phyloP scores from a whole-genome alignment of 768 basidiomycete species.

The Pholiota conissans region DNA sequence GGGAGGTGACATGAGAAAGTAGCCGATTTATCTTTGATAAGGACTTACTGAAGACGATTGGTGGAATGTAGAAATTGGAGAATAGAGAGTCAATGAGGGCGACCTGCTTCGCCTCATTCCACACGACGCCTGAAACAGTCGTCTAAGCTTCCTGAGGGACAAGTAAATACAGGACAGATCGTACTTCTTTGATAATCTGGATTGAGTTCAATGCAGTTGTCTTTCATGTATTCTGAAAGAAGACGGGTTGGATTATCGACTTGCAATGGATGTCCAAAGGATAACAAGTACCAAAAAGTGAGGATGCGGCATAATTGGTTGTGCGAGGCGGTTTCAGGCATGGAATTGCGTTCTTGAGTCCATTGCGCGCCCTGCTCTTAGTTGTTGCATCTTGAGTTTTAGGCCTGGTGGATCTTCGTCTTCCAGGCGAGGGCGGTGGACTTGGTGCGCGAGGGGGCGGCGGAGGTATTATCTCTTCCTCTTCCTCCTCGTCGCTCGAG shows the following conservation, averaged over 20 bases:
- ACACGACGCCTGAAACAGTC: constrained; percentile 52
- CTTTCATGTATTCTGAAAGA: constrained; percentile 45
- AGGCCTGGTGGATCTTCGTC: constrained; percentile 16
- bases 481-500: constrained; percentile 7
- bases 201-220: constrained; percentile 51
- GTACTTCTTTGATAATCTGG: constrained; percentile 68
- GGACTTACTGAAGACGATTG: constrained; percentile 60
- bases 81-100: constrained; percentile 65
- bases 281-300: constrained; percentile 38
- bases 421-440: neutral
- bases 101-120: constrained; percentile 60
- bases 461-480: neutral
- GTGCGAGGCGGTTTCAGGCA: constrained; percentile 8
- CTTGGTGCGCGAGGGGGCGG: neutral
- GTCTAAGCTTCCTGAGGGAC: neutral
- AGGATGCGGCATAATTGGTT: constrained; percentile 5
- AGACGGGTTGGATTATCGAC: neutral
- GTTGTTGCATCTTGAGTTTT: constrained; percentile 21
- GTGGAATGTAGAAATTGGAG: constrained; percentile 66
- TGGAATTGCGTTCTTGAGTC: constrained; percentile 5
- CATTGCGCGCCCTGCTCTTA: constrained; percentile 11
- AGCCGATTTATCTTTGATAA: neutral
- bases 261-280: neutral
- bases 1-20: constrained; percentile 1
- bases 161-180: constrained; percentile 8